Evolutionary conservation across 306 rosid species (phyloP), one percentile per base, ranked within the genome.

Genomic region (Inga leiocalycina): DNA sequence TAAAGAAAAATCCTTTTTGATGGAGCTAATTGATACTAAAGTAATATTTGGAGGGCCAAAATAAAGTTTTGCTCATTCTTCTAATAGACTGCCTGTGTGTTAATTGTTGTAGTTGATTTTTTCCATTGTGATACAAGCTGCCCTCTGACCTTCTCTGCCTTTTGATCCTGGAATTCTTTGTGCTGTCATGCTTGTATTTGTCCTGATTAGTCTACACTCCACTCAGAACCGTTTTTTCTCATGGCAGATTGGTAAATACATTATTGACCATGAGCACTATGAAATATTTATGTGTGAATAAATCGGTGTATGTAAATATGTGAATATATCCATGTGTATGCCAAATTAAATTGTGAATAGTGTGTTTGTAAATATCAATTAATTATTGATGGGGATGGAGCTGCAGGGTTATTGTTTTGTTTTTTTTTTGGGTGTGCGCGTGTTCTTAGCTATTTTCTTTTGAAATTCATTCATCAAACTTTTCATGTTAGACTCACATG

Each of bases 141-240:
- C 10, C 64, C 20, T 51, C 14, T 49, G 10, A 37, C 41, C 41
- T 46, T 72, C 39, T 46, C 19, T 46, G 41, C 30, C n/a, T 75
- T 52, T 4, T 10, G 46, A 16, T 52, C 30, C 11, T 52, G 66
- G 66, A 74, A 52, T 30, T 73, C 44, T 34, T 51, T 74, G 30
- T 51, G 30, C n/a, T 34, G 39, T 14, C 66, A 34, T 51, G 79
- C n/a, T 76, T 59, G 15, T 59, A 12, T 76, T 76, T n/a, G 80
- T 59, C 56, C 80, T 76, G 39, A 8, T 59, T 57, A 41, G 34
- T 6, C 79, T 54, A 11, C 71, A 13, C 41, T 6, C 34, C 39
- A 19, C 56, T 57, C 71, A 41, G n/a, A 57, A 41, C 71, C 43
- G 9, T 39, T 3, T 39, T 41, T 56, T 35, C 34, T 3, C 49